These are phyloP conservation scores for Oryza longistaminata DNA, from an alignment of 176 grass and related monocot genomes.

Conservation along the genomic window DNA sequence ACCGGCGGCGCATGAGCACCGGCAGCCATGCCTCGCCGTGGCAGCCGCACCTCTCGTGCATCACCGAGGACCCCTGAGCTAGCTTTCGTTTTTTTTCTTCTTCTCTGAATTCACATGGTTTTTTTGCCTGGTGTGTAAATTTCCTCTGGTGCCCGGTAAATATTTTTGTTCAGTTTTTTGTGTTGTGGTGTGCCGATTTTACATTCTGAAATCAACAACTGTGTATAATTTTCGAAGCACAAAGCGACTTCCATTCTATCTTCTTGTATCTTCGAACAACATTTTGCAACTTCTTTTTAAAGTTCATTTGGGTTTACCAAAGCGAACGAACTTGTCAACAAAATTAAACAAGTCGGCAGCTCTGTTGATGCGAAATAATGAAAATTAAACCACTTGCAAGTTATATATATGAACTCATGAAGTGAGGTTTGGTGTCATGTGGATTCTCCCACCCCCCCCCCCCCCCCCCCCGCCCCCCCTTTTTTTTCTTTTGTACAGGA, in stretches of 20 bases:
- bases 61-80: conserved; percentile 61
- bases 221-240: neutral
- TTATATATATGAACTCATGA: neutral
- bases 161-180: neutral
- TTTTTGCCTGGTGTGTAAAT: neutral
- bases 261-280: neutral
- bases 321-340: neutral
- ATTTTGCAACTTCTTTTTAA: neutral
- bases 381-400: neutral
- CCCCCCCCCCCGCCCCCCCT: no score
- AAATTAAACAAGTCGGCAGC: neutral
- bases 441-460: no score
- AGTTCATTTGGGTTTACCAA: neutral
- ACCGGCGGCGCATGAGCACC: conserved; percentile 57
- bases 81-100: neutral
- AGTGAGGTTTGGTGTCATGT: neutral
- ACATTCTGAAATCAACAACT: neutral
- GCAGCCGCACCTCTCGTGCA: conserved; percentile 80
- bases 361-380: neutral
- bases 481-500: neutral
- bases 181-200: neutral
- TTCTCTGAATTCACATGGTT: neutral
- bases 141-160: neutral
- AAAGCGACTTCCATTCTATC: no score
- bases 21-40: conserved; percentile 57